Percentiles rank a stretch among this genome's conserved stretches.
Conservation (phyloP, 345 rosid genomes). For the Excoecaria agallocha region DNA sequence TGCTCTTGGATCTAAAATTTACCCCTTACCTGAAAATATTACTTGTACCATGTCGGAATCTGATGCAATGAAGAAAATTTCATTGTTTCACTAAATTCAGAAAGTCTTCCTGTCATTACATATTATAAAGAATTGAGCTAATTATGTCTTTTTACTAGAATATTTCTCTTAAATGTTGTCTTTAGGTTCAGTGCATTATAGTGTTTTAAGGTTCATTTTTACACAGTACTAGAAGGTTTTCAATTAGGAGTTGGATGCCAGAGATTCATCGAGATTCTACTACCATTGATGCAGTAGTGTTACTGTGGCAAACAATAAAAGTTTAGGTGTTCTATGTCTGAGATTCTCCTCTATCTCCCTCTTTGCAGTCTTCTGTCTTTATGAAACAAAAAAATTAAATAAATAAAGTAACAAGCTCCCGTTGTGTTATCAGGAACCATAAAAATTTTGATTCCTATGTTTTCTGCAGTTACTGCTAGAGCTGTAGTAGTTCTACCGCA, state of each 20-base stretch:
- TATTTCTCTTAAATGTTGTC: neutral
- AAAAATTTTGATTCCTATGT: neutral
- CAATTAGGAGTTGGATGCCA: neutral
- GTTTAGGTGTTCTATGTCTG: neutral
- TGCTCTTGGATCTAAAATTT: neutral
- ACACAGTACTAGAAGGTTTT: neutral
- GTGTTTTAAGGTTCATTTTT: neutral
- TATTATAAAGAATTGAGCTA: neutral
- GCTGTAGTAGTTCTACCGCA: neutral
- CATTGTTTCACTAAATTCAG: neutral
- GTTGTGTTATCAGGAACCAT: neutral
- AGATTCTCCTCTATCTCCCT: neutral
- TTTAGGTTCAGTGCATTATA: neutral
- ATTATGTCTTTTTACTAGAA: neutral
- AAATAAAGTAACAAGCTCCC: neutral
- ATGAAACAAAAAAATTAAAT: neutral
- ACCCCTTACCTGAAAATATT: neutral
- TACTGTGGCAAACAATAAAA: neutral
- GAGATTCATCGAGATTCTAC: neutral
- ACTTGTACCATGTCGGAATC: neutral
- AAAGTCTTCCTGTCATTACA: neutral
- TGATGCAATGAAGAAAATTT: neutral
- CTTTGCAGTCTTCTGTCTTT: neutral
- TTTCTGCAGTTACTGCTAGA: neutral
- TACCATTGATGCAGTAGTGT: neutral